A percentile compares a stretch with the other conserved stretches of the same genome.
Evolutionary conservation across 2,329 filamentous ascomycete species (phyloP).

Genomic region (Aspergillus oerlinghausenensis): DNA sequence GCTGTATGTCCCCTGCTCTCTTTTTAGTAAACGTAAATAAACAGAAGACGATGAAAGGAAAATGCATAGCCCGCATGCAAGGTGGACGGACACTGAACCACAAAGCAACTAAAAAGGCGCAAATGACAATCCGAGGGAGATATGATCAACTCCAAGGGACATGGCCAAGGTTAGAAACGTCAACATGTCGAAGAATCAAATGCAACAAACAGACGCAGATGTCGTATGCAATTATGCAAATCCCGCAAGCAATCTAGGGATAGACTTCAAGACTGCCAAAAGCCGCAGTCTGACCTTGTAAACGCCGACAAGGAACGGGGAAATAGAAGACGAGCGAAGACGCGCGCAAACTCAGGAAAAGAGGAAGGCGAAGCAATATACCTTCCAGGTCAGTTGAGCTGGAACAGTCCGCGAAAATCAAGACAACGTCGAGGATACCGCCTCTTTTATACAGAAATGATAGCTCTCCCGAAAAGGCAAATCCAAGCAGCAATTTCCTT

Average conservation of each 20-base stretch:
- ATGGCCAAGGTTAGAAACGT: conserved; percentile 6
- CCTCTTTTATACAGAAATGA: conserved; percentile 19
- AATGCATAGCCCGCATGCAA: conserved; percentile 4
- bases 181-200: conserved; percentile 5
- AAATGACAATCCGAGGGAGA: conserved; percentile 1
- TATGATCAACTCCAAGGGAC: neutral
- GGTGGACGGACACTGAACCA: neutral
- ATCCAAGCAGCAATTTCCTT: neutral
- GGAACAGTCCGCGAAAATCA: neutral
- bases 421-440: conserved; percentile 9
- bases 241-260: conserved; percentile 14
- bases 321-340: conserved; percentile 5
- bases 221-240: conserved; percentile 18
- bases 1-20: conserved; percentile 7
- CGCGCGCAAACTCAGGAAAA: conserved; percentile 1
- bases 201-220: conserved; percentile 9
- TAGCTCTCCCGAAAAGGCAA: neutral
- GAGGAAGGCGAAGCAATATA: conserved; percentile 15
- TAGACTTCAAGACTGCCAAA: conserved; percentile 15
- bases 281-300: conserved; percentile 17
- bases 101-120: conserved; percentile 1
- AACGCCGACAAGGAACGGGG: conserved; percentile 22
- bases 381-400: conserved; percentile 9
- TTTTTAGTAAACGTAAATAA: neutral
- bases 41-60: neutral